Evolutionary conservation across 768 basidiomycete species (phyloP), one percentile per base, ranked within the genome.

Genomic region (Calvatia gigantea): DNA sequence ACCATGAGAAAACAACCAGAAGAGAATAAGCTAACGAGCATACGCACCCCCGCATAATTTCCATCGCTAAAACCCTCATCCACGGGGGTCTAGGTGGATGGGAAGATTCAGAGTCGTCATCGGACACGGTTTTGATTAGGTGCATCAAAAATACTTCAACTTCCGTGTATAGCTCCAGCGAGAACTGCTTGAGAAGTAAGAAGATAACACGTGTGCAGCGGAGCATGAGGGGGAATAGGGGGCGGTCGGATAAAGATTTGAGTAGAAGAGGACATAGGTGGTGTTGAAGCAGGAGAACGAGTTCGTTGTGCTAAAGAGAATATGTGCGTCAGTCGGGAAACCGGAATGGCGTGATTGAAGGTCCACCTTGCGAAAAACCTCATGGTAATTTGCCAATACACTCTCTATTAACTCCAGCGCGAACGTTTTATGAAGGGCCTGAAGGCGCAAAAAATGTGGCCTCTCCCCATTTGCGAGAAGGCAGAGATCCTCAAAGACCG

Each of bases 341-440:
- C 27, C 15, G 17, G 32, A 37, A 25, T 19, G 33, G 6, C 17
- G 3, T 54, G 37, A 39, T 39, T 31, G 42, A 25, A 21, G n/a
- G 66, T 73, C 33, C 61, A 90, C 94, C 76, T 87, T 83, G 49
- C 88, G 80, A 67, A 95, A 94, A 0, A 93, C 75, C n/a, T 78
- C 80, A 59, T 93, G 86, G 62, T 95, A 94, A 66, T 95, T 94
- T 6, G 93, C 94, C 48, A 99, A 73, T 2, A 98, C 91, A 63
- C 95, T 98, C 73, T 99, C 96, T 33, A 98, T 93, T 51, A 98
- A 74, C 70, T 99, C 96, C n/a, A 99, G 73, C 0, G 94, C 93
- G 61, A 98, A 98, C 0, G 97, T 98, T 70, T 94, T 88, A 63
- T 90, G 91, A 42, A 98, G 73, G 48, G 79, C 83, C 19, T 90